Conservation (phyloP, 495 filamentous ascomycete species). For the Penicillium pulvis region DNA sequence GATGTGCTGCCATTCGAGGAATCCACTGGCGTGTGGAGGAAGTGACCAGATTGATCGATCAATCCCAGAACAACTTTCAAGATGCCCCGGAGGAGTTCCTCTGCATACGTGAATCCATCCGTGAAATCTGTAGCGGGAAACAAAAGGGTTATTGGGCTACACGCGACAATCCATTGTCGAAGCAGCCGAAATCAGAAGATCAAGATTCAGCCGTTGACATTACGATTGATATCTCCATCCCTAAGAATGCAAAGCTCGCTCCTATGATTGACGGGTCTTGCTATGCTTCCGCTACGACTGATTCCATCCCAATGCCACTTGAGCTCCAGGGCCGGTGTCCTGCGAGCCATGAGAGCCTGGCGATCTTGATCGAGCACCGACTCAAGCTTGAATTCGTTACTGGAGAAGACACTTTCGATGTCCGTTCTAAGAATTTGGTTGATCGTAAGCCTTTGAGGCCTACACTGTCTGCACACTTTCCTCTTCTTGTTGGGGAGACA, state of each 20-base stretch:
- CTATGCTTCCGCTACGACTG: not conserved
- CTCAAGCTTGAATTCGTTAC: slow-evolving; percentile 1
- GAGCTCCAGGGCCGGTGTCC: not conserved
- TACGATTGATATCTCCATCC: slow-evolving; percentile 2
- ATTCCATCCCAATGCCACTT: not conserved
- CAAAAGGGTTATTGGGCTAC: slow-evolving; percentile 4
- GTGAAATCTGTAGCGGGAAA: slow-evolving; percentile 1
- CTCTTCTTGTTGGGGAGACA: not conserved
- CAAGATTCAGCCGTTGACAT: slow-evolving; percentile 1
- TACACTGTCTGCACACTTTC: slow-evolving; percentile 1
- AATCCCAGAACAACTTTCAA: not conserved
- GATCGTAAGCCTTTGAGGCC: not conserved
- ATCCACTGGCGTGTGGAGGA: slow-evolving; percentile 7
- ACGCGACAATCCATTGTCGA: not conserved
- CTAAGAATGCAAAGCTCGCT: not conserved
- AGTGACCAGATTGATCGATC: slow-evolving; percentile 1
- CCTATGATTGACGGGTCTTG: not conserved
- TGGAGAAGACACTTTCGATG: slow-evolving; percentile 2
- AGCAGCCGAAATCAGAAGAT: not conserved
- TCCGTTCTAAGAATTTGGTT: not conserved
- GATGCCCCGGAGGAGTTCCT: not conserved
- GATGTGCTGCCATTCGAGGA: not conserved
- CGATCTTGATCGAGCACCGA: slow-evolving; percentile 1
- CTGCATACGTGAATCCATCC: not conserved
- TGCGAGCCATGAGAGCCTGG: not conserved